Conservation (phyloP, 768 basidiomycete species). For the Lactarius evosmus region DNA sequence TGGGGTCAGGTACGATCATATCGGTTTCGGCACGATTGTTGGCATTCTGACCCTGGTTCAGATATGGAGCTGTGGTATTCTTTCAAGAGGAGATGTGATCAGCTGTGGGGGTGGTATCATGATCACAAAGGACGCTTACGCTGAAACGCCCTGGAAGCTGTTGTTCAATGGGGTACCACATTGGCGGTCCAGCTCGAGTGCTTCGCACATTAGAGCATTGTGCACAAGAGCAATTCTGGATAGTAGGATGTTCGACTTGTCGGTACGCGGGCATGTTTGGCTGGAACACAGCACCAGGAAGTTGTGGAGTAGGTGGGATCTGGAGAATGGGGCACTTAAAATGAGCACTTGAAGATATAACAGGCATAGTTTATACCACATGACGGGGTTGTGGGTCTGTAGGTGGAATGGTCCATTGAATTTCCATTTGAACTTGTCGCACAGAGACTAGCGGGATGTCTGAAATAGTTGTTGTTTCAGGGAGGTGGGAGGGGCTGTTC, state of each 20-base stretch:
- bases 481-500: too few relatives aligned
- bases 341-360: neutral
- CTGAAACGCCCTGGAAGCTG: neutral
- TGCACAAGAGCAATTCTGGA: neutral
- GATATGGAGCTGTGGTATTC: neutral
- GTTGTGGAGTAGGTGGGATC: neutral
- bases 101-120: neutral
- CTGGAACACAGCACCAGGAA: neutral
- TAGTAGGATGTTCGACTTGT: neutral
- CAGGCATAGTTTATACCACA: neutral
- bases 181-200: neutral
- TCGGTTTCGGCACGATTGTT: neutral
- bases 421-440: too few relatives aligned
- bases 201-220: neutral
- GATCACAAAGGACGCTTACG: neutral
- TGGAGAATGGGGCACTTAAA: neutral
- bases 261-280: neutral
- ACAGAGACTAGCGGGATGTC: too few relatives aligned
- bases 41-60: neutral
- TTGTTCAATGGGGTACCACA: neutral
- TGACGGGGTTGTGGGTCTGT: too few relatives aligned
- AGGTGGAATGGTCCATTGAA: too few relatives aligned
- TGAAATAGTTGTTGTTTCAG: too few relatives aligned
- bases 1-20: neutral
- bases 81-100: neutral